Base-by-base conservation (phyloP, 345 rosid genomes). In the Salix viminalis region DNA sequence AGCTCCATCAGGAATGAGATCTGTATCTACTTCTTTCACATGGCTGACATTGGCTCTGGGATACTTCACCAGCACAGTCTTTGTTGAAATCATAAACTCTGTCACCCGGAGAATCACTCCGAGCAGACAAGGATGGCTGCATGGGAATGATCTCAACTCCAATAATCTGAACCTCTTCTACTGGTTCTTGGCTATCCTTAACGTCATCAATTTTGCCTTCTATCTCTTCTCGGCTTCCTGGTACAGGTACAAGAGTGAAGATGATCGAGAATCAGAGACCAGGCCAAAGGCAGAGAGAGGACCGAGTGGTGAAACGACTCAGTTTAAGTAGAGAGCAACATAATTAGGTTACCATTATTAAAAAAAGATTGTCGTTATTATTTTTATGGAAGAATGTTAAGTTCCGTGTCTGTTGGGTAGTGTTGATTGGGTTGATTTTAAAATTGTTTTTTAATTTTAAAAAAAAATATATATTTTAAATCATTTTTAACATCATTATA, bases 151-250 rank as follows among this genome's bases (percentile, higher is more conserved):
- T 71, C 39, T 80, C 71, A 78, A 85, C 42, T 19, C 54, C 28
- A 77, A 78, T 71, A 83, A 83, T 30, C 58, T 83, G 4, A 84
- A 85, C 65, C 76, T 77, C 14, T 80, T 85, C 75, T 85, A 85
- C 21, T 82, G 84, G 84, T 77, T 82, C 69, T 67, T 85, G 81
- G 83, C 80, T 19, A 23, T 77, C 32, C 77, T 85, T 3, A 80
- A 81, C 23, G 76, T 71, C 60, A 23, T 76, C 13, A 83, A 83
- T 69, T 82, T 83, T 7, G 79, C 65, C 30, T 72, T 80, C 68
- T 83, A 85, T 50, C 16, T 85, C 16, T 72, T 80, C 41, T 83
- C 84, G 73, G 86, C 88, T 12, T 75, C 65, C 5, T 75, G 85
- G 84, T 85, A 83, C 75, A 69, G 78, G 79, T 83, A 85, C 67